Conservation (phyloP, 2,329 filamentous ascomycete species). For the Claviceps paspali region DNA sequence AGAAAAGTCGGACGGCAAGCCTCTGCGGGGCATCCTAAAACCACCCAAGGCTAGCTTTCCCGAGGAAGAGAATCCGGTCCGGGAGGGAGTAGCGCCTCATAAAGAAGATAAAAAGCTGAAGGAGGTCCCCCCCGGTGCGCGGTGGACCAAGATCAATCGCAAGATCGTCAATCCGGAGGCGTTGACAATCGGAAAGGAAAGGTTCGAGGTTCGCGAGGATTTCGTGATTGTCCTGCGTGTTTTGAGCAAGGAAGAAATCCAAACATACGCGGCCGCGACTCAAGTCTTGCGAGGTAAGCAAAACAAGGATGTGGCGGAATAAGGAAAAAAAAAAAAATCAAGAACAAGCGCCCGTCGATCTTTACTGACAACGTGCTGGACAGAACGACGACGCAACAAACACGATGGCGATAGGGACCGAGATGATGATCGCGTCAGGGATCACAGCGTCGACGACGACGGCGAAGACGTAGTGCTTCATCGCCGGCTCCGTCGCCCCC, state of each 20-base stretch:
- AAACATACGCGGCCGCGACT: slow-evolving; percentile 70
- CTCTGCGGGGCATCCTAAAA: slow-evolving; percentile 74
- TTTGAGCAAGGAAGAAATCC: slow-evolving; percentile 75
- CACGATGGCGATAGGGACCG: slow-evolving; percentile 22
- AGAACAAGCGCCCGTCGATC: not conserved
- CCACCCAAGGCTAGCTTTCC: slow-evolving; percentile 70
- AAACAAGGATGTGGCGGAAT: not conserved
- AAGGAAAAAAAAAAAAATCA: not conserved
- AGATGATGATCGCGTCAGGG: slow-evolving; percentile 9
- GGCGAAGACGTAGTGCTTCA: slow-evolving; percentile 11
- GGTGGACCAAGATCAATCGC: slow-evolving; percentile 88
- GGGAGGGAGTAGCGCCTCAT: slow-evolving; percentile 85
- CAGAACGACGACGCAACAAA: slow-evolving; percentile 19
- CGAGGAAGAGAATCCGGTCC: slow-evolving; percentile 66
- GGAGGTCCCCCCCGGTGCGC: slow-evolving; percentile 61
- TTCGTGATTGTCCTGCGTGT: slow-evolving; percentile 89
- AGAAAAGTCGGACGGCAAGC: slow-evolving; percentile 48
- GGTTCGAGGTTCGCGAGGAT: slow-evolving; percentile 82
- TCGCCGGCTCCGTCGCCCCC: slow-evolving; percentile 5
- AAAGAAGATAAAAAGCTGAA: slow-evolving; percentile 64
- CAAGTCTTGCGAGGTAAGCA: slow-evolving; percentile 60
- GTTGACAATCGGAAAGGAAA: slow-evolving; percentile 70
- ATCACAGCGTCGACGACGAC: slow-evolving; percentile 4
- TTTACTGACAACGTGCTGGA: not conserved
- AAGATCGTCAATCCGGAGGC: slow-evolving; percentile 82